Percentiles rank a stretch among this genome's conserved stretches.
Evolutionary conservation across 164 flowering plant genomes (phyloP).

Genomic region (Macadamia integrifolia): DNA sequence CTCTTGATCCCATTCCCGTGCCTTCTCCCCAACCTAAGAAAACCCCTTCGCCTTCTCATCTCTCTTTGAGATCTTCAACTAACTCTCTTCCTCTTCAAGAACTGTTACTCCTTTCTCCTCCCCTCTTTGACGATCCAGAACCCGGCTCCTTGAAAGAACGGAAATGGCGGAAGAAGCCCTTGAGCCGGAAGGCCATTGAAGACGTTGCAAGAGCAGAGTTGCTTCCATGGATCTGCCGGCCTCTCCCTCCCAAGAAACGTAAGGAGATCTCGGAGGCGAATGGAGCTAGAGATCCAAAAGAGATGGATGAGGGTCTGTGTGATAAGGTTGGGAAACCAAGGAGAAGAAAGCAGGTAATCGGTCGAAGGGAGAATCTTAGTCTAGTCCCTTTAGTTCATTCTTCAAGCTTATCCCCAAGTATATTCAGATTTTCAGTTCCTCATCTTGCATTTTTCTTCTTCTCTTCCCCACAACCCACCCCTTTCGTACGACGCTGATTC

Average conservation of each 20-base stretch:
- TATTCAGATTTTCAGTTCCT: constrained; percentile 1
- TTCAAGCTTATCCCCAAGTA: constrained; percentile 51
- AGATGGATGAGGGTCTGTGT: constrained; percentile 40
- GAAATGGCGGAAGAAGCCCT: constrained; percentile 36
- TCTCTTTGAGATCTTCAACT: constrained; percentile 19
- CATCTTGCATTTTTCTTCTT: neutral
- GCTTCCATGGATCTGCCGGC: constrained; percentile 28
- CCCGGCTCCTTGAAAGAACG: too few species aligned
- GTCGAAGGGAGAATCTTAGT: constrained; percentile 48
- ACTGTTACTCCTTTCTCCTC: too few species aligned
- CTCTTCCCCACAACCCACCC: neutral
- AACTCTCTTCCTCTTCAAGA: too few species aligned
- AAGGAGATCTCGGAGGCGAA: constrained; percentile 44
- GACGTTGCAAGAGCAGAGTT: constrained; percentile 42
- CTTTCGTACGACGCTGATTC: too few species aligned
- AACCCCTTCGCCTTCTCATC: constrained; percentile 14
- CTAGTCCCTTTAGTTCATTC: constrained; percentile 26
- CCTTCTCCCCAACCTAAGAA: constrained; percentile 28
- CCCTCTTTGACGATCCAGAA: too few species aligned
- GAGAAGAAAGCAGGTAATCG: constrained; percentile 40
- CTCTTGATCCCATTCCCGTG: constrained; percentile 25
- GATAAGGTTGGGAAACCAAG: constrained; percentile 54
- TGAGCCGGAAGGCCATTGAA: constrained; percentile 34
- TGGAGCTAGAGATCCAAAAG: constrained; percentile 51
- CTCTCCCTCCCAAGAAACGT: constrained; percentile 49